Base-by-base conservation (phyloP, 495 filamentous ascomycete species). In the Lindgomyces ingoldianus region DNA sequence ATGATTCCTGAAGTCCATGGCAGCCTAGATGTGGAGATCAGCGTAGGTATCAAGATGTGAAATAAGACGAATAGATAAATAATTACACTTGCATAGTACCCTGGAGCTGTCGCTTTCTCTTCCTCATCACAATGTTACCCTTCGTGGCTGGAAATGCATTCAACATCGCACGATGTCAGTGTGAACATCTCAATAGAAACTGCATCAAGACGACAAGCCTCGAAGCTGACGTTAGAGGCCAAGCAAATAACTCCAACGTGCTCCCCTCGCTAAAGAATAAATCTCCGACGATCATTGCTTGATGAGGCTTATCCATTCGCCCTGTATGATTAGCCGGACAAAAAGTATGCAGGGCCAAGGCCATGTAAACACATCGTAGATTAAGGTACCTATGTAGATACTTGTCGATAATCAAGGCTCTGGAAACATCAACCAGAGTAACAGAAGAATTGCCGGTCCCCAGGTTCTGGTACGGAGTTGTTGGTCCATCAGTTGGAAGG, bases 241-340 rank as follows among this genome's bases (percentile, higher is more conserved):
- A 18, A 16, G 8, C 14, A 3, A 53, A 10, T 33, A 16, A 6
- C 27, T 19, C 24, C 30, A 12, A 30, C 12, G 14, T 9, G 2
- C 33, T 36, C 26, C 6, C 22, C 11, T 53, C 50, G 25, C 26
- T 53, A 30, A 30, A 18, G 10, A 24, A 56, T 42, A 41, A 56
- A 18, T 29, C 33, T 52, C 30, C 21, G 52, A 44, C 29, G 55
- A 58, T 58, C 55, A 47, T 48, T 58, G 39, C 55, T 48, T 46
- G 25, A 26, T 30, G 18, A 1, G 22, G 39, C 21, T 27, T 4
- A n/a, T 30, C 55, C 44, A 11, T 48, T 58, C 25, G 26, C 39
- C 55, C 55, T 21, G 27, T 1, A 14, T 11, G 39, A 58, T 58
- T 58, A 58, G 42, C 55, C 55, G 55, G 41, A 16, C 49, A 24